phyloP scores from a whole-genome alignment of 768 basidiomycete species.

The Floccularia luteovirens region DNA sequence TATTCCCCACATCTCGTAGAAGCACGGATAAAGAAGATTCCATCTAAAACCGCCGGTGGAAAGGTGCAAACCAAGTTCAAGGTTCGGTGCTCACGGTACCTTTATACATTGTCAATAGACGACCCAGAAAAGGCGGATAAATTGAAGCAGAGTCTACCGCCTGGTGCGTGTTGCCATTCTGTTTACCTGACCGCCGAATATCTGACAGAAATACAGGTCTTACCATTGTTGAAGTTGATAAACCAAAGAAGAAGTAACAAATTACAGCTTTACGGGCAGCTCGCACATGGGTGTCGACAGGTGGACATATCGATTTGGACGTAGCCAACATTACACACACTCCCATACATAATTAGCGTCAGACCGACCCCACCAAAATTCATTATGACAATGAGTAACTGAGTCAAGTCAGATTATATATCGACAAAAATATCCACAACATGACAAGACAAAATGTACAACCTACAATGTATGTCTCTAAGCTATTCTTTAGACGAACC shows the following conservation, averaged over 20 bases:
- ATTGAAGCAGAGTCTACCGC: conserved; percentile 90
- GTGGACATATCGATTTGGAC: too few species aligned
- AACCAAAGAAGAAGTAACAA: conserved; percentile 77
- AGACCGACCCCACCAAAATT: too few species aligned
- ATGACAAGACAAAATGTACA: too few species aligned
- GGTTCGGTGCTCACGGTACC: conserved; percentile 92
- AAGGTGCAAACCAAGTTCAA: conserved; percentile 96
- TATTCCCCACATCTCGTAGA: conserved; percentile 37
- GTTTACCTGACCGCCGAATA: background rate
- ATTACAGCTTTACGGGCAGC: too few species aligned
- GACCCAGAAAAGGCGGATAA: conserved; percentile 99
- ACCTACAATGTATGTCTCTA: too few species aligned
- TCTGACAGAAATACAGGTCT: conserved; percentile 40
- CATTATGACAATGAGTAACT: too few species aligned
- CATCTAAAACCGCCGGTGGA: conserved; percentile 54
- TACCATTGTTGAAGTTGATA: conserved; percentile 62
- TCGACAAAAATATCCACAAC: too few species aligned
- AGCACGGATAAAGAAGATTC: conserved; percentile 96
- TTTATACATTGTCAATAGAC: conserved; percentile 94
- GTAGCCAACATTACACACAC: too few species aligned
- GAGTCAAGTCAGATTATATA: too few species aligned
- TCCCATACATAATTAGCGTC: too few species aligned
- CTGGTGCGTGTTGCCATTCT: conserved; percentile 52
- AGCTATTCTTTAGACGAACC: too few species aligned
- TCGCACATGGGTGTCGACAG: too few species aligned